Conservation (phyloP, 1,284 basidiomycete genomes). For the Macrocybe sp. region DNA sequence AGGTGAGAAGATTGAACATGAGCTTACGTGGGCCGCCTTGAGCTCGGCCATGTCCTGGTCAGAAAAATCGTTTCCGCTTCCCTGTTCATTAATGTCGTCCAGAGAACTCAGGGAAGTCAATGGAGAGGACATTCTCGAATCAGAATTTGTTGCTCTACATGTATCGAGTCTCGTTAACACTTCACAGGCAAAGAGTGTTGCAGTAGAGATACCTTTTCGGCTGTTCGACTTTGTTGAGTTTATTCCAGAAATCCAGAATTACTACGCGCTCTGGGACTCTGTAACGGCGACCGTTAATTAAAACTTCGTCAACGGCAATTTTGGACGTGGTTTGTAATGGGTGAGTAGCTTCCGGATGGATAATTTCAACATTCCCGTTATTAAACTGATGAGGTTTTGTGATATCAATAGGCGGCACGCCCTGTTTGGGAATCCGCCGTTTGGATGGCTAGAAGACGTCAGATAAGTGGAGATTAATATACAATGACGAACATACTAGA, state of each 20-base stretch:
- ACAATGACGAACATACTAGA: conserved; percentile 42
- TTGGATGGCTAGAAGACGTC: conserved; percentile 54
- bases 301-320: conserved; percentile 65
- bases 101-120: conserved; percentile 72
- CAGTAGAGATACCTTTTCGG: conserved; percentile 36
- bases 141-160: conserved; percentile 33
- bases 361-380: conserved; percentile 90
- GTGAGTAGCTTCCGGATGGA: conserved; percentile 56
- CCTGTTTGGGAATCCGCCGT: conserved; percentile 70
- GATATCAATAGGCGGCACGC: conserved; percentile 64
- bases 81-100: conserved; percentile 50
- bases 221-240: conserved; percentile 48
- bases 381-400: conserved; percentile 69
- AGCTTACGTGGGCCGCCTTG: conserved; percentile 39
- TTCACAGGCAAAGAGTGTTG: background rate
- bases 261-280: conserved; percentile 93
- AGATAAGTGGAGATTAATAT: conserved; percentile 8
- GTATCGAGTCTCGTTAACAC: conserved; percentile 1
- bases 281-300: conserved; percentile 83
- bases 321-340: conserved; percentile 33
- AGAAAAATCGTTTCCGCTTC: conserved; percentile 13
- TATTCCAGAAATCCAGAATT: conserved; percentile 94
- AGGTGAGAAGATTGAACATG: background rate
- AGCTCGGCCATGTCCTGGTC: conserved; percentile 32
- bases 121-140: conserved; percentile 60